A percentile compares a stretch with the other conserved stretches of the same genome.
These are phyloP conservation scores for Vitis amurensis DNA, from an alignment of 164 flowering plant species.

Conservation along the genomic window DNA sequence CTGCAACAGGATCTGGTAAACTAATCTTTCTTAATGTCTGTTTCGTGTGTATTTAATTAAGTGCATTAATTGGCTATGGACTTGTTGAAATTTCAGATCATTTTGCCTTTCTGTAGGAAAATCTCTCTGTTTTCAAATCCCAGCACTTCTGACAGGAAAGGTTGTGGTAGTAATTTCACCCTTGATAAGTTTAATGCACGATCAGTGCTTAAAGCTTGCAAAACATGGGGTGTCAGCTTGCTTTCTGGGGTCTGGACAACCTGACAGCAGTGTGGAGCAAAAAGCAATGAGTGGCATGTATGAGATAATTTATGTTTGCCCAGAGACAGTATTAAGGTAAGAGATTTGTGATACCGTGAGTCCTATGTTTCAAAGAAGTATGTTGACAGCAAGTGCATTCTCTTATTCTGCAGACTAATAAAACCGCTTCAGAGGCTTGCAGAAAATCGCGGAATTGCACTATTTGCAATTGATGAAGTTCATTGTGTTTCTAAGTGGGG, in stretches of 20 bases:
- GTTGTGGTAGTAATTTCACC: constrained; percentile 92
- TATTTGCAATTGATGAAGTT: constrained; percentile 94
- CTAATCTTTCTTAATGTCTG: background rate
- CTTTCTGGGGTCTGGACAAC: too few relatives aligned
- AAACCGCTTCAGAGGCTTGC: constrained; percentile 80
- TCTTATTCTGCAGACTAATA: constrained; percentile 53
- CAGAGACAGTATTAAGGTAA: too few relatives aligned
- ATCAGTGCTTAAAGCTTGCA: constrained; percentile 86
- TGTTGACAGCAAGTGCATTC: too few relatives aligned
- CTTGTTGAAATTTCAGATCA: background rate
- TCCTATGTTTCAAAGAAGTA: too few relatives aligned
- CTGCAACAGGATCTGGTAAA: constrained; percentile 95
- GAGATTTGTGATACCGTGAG: too few relatives aligned
- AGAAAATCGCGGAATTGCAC: constrained; percentile 74
- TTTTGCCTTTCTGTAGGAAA: constrained; percentile 58
- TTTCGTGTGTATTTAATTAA: background rate
- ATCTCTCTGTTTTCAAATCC: constrained; percentile 90
- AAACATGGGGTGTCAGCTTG: constrained; percentile 52
- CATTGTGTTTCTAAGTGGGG: constrained; percentile 99
- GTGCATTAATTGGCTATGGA: background rate
- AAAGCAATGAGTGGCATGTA: too few relatives aligned
- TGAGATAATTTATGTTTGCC: too few relatives aligned
- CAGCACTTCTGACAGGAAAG: constrained; percentile 83
- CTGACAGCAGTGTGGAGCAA: too few relatives aligned
- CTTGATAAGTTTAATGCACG: constrained; percentile 94